Conservation (phyloP, 169 alveolate genomes). For the Eimeria maxima region DNA sequence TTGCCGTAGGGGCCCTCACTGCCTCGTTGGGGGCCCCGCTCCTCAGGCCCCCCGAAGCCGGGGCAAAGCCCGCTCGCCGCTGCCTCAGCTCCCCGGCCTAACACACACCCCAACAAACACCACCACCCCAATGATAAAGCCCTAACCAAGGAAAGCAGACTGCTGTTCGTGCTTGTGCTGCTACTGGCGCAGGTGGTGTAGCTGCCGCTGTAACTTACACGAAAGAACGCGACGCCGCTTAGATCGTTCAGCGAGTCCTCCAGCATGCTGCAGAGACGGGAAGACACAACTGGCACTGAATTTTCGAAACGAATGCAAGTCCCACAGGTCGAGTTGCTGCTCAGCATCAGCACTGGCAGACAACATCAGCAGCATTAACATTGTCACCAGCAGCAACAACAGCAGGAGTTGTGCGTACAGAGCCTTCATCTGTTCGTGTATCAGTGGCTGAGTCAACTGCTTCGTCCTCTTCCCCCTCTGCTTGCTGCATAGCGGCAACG, state of each 20-base stretch:
- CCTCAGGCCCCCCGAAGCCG: slow-evolving; percentile 39
- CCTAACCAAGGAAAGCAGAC: background rate
- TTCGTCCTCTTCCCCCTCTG: slow-evolving; percentile 33
- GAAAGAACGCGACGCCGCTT: slow-evolving; percentile 71
- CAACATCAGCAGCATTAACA: background rate
- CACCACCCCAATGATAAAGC: background rate
- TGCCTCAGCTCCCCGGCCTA: slow-evolving; percentile 68
- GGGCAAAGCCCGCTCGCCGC: slow-evolving; percentile 62
- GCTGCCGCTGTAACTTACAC: slow-evolving; percentile 17
- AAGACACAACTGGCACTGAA: background rate
- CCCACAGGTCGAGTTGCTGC: no score
- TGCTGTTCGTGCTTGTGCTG: slow-evolving; percentile 13
- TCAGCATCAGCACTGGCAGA: slow-evolving; percentile 7
- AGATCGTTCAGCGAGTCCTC: slow-evolving; percentile 19
- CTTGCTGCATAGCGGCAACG: slow-evolving; percentile 30
- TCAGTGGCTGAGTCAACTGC: slow-evolving; percentile 59
- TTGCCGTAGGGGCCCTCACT: slow-evolving; percentile 24
- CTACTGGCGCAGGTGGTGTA: background rate
- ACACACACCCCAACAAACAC: background rate
- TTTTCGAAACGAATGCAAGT: background rate
- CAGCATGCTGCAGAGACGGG: slow-evolving; percentile 9
- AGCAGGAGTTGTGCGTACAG: slow-evolving; percentile 19
- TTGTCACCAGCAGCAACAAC: background rate
- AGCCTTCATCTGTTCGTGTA: slow-evolving; percentile 30
- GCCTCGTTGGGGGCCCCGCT: slow-evolving; percentile 50